Conservation (phyloP, 2,329 filamentous ascomycete species). For the Colletotrichum neosansevieriae region DNA sequence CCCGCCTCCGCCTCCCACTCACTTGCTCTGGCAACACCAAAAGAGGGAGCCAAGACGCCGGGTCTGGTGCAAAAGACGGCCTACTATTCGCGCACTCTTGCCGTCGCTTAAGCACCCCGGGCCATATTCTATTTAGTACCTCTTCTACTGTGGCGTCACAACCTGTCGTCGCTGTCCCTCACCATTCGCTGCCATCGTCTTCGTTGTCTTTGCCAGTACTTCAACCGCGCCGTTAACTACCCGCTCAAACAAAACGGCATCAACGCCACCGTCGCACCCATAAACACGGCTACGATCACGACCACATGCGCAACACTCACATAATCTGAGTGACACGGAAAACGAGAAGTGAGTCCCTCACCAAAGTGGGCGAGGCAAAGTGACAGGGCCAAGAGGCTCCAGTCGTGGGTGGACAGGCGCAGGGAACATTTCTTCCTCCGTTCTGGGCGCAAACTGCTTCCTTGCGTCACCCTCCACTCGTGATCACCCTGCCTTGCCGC, state of each 20-base stretch:
- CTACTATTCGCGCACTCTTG: slow-evolving; percentile 24
- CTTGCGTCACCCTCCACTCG: slow-evolving; percentile 39
- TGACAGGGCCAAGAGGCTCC: slow-evolving; percentile 12
- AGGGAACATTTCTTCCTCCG: background rate
- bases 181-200: background rate
- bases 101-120: slow-evolving; percentile 26
- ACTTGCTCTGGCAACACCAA: slow-evolving; percentile 20
- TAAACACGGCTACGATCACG: background rate
- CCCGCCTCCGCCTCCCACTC: slow-evolving; percentile 7
- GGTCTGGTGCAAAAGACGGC: slow-evolving; percentile 15
- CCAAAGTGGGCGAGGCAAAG: slow-evolving; percentile 30
- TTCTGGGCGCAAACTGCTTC: slow-evolving; percentile 33
- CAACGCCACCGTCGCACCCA: no score
- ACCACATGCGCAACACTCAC: background rate
- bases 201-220: background rate
- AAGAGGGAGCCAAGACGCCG: slow-evolving; percentile 35
- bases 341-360: slow-evolving; percentile 6
- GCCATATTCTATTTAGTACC: slow-evolving; percentile 13
- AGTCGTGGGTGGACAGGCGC: slow-evolving; percentile 13
- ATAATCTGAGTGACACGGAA: background rate
- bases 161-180: background rate
- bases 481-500: slow-evolving; percentile 29
- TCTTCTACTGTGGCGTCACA: slow-evolving; percentile 32
- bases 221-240: background rate
- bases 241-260: background rate